Base-by-base conservation (phyloP, 495 filamentous ascomycete genomes). In the Penicillium maclennaniae region DNA sequence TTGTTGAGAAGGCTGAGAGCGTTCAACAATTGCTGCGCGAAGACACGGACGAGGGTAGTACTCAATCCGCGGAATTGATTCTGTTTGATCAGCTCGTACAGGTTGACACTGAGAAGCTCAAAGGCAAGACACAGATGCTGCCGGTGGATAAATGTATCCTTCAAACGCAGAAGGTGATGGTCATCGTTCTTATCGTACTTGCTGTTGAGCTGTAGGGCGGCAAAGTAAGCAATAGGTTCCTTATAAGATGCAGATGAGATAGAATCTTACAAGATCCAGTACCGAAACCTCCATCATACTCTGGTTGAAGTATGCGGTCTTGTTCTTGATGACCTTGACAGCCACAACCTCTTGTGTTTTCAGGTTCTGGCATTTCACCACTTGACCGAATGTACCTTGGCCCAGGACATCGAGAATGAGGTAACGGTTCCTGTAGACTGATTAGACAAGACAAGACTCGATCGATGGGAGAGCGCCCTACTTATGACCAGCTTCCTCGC, bases 221-320 rank as follows among this genome's bases (percentile, higher is more conserved):
- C 38, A 53, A 38, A 47, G 56, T 78, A 47, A 75, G 66, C 51
- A 59, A 25, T 14, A 40, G 15, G 42, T 9, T 15, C 44, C 14
- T 31, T 28, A 36, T 20, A 15, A 36, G 7, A 16, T 12, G 0
- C 6, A 36, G 14, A 15, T 21, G 16, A 36, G 16, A 43, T 55
- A 20, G 26, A 37, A 34, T 53, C 85, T 53, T 81, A 97, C 92
- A 79, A 99, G 67, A 69, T 99, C 95, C 26, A 99, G 75, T 7
- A 99, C 95, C 7, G 95, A 99, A 25, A 99, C 95, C 62, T 99
- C 95, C 95, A 99, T 99, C 95, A 99, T 99, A 68, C 95, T 99
- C 70, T 99, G 95, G 64, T 99, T 99, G 77, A 99, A 99, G 64
- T 99, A 99, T 16, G 95, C 95, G 0, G 93, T 97, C 68, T 95